Conservation (phyloP, 768 basidiomycete genomes). For the Boletus rubescentipes region DNA sequence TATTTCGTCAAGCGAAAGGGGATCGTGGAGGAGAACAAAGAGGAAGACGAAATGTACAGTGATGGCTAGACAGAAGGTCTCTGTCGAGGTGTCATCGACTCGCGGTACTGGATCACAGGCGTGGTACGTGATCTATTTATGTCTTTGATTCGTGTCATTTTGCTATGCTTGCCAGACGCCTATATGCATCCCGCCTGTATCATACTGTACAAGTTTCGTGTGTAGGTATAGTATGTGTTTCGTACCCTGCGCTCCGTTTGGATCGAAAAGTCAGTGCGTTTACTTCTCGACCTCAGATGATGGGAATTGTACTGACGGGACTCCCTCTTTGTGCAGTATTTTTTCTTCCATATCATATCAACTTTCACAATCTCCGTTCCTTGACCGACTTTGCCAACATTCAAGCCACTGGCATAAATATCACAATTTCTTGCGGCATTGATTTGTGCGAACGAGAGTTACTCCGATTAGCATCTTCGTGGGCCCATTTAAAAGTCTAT, state of each 20-base stretch:
- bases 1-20: conserved; percentile 18
- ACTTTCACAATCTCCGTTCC: not conserved
- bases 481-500: not conserved
- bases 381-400: not conserved
- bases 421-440: not conserved
- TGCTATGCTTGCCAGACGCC: no score
- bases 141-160: not conserved
- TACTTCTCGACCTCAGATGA: no score
- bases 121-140: not conserved
- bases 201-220: no score
- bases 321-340: no score
- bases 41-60: not conserved
- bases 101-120: no score
- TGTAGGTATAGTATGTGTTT: no score
- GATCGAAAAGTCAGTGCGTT: no score
- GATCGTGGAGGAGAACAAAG: not conserved
- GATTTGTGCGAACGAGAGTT: not conserved
- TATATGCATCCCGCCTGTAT: no score
- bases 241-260: no score
- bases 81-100: not conserved
- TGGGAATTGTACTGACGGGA: no score
- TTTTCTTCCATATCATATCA: not conserved
- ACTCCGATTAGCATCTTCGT: not conserved
- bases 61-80: not conserved
- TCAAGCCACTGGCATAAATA: not conserved